These are phyloP conservation scores for Chytriomyces confervae DNA, from an alignment of 192 early-diverging fungal genomes.

Conservation along the genomic window DNA sequence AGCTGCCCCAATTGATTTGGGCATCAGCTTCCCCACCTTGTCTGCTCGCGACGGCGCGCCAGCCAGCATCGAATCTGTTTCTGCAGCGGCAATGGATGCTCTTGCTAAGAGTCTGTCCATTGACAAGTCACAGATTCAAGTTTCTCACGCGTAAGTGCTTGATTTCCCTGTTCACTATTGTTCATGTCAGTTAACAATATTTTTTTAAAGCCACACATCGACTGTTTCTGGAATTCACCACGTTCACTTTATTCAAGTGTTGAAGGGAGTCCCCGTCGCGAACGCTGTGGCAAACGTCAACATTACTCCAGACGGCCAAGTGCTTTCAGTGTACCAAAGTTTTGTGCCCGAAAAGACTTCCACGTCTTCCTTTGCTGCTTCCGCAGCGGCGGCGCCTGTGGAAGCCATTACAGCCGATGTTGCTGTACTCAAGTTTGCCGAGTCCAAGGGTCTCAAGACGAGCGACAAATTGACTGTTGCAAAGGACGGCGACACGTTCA, in stretches of 20 bases:
- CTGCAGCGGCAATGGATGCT: background rate
- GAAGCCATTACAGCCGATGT: constrained; percentile 1
- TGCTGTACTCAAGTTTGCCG: constrained; percentile 20
- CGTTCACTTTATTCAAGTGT: constrained; percentile 76
- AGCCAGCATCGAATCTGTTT: background rate
- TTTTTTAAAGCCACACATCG: constrained; percentile 63
- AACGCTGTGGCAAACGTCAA: constrained; percentile 90
- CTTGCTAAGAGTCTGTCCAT: background rate
- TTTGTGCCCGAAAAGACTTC: constrained; percentile 45
- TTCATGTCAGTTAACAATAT: background rate
- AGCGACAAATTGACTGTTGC: constrained; percentile 13
- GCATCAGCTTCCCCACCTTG: too few species aligned
- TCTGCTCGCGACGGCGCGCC: too few species aligned
- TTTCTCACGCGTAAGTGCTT: background rate
- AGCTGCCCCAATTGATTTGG: too few species aligned
- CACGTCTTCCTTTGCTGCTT: too few species aligned
- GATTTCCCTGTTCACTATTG: background rate
- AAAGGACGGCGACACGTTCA: background rate
- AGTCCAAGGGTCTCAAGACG: background rate
- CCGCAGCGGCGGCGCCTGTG: too few species aligned
- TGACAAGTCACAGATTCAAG: background rate
- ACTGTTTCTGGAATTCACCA: constrained; percentile 76
- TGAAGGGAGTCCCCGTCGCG: constrained; percentile 70
- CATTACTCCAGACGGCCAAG: constrained; percentile 64
- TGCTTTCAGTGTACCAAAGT: constrained; percentile 47